Evolutionary conservation across 345 rosid genomes (phyloP), one percentile per base, ranked within the genome.

Genomic region (Boechera stricta): DNA sequence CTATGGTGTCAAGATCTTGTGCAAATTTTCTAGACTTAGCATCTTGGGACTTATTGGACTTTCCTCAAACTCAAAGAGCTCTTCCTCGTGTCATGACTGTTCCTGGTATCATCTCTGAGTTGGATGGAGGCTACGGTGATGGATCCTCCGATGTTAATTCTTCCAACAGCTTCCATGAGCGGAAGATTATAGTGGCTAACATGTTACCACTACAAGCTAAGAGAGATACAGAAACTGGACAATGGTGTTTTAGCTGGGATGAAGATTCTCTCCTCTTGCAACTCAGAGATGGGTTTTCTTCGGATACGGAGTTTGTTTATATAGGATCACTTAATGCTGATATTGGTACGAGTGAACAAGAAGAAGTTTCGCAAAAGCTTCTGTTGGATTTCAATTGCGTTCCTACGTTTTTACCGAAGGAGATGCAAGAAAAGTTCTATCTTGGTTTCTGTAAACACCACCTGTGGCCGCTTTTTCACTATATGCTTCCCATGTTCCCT

Each of bases 401-500:
- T 24, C 97, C 93, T 7, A 84, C 93, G 5, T 91, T 91, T 83
- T 67, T 91, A 10, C 86, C 90, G 0, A 81, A 29, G 6, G 97
- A 91, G 54, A 72, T 91, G 16, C 89, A 91, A 77, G 86, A 84
- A 61, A 91, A 84, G 65, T 91, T 80, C 69, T 91, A 91, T 72
- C 82, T 68, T 63, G 93, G 93, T 53, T 91, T 91, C 82, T 91
- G 97, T 69, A 91, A 91, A 67, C 90, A 89, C 52, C 90, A 87
- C 57, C 64, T 91, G 48, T 91, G 97, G 97, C 97, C 93, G 3
- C 89, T 91, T 33, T 89, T 91, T 60, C 97, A 91, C 73, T 91
- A 91, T 61, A 91, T 91, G 97, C 86, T 91, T 36, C 97, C 97
- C 3, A 82, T 91, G 85, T 91, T 90, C 76, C 88, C 91, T 24